phyloP scores from a whole-genome alignment of 2,329 filamentous ascomycete species.

The Talaromyces sp. region DNA sequence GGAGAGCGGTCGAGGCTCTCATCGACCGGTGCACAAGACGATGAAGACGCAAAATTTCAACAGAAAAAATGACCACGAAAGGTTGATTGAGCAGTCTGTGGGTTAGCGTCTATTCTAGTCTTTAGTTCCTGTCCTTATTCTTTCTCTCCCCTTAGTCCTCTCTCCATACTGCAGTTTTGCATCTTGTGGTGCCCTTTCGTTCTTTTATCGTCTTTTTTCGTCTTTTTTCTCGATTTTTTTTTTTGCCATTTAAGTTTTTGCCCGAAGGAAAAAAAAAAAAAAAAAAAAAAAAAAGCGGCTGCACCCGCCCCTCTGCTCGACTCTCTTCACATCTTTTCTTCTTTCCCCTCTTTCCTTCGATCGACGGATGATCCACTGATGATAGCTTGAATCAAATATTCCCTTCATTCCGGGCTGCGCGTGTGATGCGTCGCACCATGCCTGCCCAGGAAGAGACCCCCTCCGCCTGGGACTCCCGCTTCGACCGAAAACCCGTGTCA shows the following conservation, averaged over 20 bases:
- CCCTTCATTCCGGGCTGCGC: conserved; percentile 10
- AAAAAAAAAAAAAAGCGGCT: conserved; percentile 14
- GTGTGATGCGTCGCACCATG: conserved; percentile 24
- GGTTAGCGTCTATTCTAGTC: too few species aligned
- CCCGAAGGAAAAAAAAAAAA: conserved; percentile 1
- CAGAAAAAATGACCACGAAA: conserved; percentile 10
- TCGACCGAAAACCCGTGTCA: conserved; percentile 33
- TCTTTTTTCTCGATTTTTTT: too few species aligned
- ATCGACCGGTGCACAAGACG: conserved; percentile 17
- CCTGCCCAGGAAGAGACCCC: conserved; percentile 14
- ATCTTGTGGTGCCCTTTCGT: too few species aligned
- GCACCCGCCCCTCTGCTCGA: conserved; percentile 19
- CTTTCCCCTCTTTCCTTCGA: conserved; percentile 10
- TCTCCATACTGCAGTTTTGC: too few species aligned
- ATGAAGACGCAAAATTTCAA: neutral
- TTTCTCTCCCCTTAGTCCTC: too few species aligned
- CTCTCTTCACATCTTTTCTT: conserved; percentile 8
- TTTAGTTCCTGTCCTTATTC: too few species aligned
- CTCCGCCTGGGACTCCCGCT: conserved; percentile 31
- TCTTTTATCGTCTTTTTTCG: too few species aligned
- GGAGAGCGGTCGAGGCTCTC: conserved; percentile 25
- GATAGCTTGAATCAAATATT: conserved; percentile 12
- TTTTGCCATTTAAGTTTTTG: conserved; percentile 4
- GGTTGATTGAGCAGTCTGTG: conserved; percentile 14
- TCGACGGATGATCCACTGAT: conserved; percentile 25